These are phyloP conservation scores for Chrysochromulina parva DNA, from an alignment of 78 protist genomes.

Conservation along the genomic window DNA sequence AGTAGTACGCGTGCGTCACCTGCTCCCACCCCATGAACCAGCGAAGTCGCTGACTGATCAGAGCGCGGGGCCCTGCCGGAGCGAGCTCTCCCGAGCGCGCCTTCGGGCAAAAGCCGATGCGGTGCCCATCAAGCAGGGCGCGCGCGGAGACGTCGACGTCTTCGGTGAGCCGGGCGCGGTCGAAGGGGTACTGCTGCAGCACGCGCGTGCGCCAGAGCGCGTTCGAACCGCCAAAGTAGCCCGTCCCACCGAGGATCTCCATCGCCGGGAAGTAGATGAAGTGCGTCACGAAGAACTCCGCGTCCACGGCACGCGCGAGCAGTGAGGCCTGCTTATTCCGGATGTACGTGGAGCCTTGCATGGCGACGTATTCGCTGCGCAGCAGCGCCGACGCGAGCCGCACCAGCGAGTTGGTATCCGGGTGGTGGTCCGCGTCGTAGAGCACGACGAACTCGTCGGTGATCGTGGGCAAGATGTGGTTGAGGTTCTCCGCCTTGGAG, in stretches of 20 bases:
- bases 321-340: not conserved
- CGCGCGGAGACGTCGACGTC: not conserved
- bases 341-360: slow-evolving; percentile 22
- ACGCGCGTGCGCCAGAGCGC: not conserved
- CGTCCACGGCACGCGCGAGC: not conserved
- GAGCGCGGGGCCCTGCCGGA: not conserved
- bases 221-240: slow-evolving; percentile 6
- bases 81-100: slow-evolving; percentile 29
- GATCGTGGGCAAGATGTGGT: not conserved
- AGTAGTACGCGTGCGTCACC: not conserved
- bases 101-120: not conserved
- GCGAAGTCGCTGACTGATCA: not conserved
- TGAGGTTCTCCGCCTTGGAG: not conserved
- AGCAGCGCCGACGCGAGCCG: not conserved
- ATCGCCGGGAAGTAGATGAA: not conserved
- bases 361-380: not conserved
- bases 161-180: not conserved
- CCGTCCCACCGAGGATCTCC: not conserved
- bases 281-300: slow-evolving; percentile 7
- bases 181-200: not conserved
- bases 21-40: slow-evolving; percentile 10
- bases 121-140: not conserved
- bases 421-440: slow-evolving; percentile 28
- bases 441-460: not conserved
- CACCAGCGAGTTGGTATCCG: not conserved